Evolutionary conservation across 257 asterid genomes (phyloP).

Genomic region (Mitragyna speciosa): DNA sequence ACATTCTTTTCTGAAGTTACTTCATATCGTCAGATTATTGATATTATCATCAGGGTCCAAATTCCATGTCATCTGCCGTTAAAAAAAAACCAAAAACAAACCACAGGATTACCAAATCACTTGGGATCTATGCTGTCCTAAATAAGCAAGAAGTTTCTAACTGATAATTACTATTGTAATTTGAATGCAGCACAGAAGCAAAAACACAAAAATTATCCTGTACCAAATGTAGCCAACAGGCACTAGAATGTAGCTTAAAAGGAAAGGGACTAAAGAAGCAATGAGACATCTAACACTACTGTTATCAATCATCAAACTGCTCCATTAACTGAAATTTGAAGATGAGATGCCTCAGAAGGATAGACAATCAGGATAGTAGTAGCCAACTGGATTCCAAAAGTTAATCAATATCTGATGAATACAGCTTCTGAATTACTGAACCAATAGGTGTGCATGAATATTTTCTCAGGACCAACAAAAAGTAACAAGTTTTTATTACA

Average conservation of each 20-base stretch:
- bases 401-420: not conserved
- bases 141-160: not conserved
- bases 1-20: not conserved
- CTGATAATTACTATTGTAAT: not conserved
- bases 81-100: not conserved
- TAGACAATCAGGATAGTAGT: not conserved
- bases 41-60: not conserved
- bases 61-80: not conserved
- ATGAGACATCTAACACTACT: not conserved
- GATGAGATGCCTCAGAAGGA: not conserved
- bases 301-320: not conserved
- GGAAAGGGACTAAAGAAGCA: not conserved
- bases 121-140: not conserved
- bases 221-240: not conserved
- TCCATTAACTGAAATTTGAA: not conserved
- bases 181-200: not conserved
- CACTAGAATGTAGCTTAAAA: not conserved
- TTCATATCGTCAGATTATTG: not conserved
- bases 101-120: not conserved
- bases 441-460: not conserved
- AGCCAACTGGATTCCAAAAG: constrained; percentile 1
- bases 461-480: not conserved
- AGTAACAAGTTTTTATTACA: not conserved
- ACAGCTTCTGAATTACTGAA: not conserved
- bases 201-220: not conserved